Evolutionary conservation across 2,329 filamentous ascomycete genomes (phyloP).

Genomic region (Aspergillus sp.): DNA sequence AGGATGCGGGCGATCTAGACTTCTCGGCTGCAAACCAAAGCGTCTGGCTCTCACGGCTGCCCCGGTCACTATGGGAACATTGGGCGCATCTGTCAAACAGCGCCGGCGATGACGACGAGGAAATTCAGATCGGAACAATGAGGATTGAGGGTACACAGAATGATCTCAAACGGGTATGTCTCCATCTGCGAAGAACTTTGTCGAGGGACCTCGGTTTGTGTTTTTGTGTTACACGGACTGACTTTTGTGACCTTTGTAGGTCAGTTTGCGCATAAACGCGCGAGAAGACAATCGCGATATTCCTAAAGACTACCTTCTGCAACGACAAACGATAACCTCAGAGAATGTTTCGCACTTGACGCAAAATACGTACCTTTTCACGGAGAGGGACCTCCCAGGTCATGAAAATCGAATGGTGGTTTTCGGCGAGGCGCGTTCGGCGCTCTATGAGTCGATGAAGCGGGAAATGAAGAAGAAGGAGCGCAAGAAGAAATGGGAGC

Average conservation of each 20-base stretch:
- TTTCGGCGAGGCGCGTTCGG: slow-evolving; percentile 49
- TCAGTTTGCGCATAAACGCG: slow-evolving; percentile 69
- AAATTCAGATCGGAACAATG: slow-evolving; percentile 79
- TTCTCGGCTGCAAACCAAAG: slow-evolving; percentile 53
- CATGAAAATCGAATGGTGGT: slow-evolving; percentile 56
- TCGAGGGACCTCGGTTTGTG: background rate
- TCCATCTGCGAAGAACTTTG: background rate
- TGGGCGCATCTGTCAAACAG: slow-evolving; percentile 62
- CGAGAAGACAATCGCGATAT: slow-evolving; percentile 69
- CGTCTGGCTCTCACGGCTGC: slow-evolving; percentile 74
- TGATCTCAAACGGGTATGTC: slow-evolving; percentile 50
- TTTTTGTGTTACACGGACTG: slow-evolving; percentile 6
- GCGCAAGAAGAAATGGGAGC: slow-evolving; percentile 58
- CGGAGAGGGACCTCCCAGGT: slow-evolving; percentile 86
- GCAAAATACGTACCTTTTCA: slow-evolving; percentile 87
- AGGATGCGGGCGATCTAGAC: slow-evolving; percentile 66
- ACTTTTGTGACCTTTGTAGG: slow-evolving; percentile 50
- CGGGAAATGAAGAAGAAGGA: slow-evolving; percentile 48
- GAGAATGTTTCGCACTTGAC: slow-evolving; percentile 51
- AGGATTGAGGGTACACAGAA: slow-evolving; percentile 60
- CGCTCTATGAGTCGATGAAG: slow-evolving; percentile 49
- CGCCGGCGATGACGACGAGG: slow-evolving; percentile 67
- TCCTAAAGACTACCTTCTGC: slow-evolving; percentile 86
- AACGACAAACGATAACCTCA: slow-evolving; percentile 62
- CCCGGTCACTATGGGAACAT: slow-evolving; percentile 76